phyloP scores from a whole-genome alignment of 257 asterid species.

The Fraxinus cuspidata region DNA sequence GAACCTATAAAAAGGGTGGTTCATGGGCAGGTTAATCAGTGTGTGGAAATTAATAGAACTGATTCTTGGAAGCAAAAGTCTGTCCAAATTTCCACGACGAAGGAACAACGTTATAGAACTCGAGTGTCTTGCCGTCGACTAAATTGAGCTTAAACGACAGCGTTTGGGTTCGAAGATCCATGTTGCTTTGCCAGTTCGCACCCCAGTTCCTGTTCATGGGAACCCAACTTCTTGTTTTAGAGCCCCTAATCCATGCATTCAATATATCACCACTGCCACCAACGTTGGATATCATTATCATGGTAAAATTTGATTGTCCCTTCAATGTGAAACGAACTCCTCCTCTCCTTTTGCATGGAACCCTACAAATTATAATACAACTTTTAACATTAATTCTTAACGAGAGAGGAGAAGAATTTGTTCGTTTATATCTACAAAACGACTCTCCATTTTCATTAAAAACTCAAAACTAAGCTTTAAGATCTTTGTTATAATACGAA shows the following conservation, averaged over 20 bases:
- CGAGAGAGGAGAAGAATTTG: too few relatives aligned
- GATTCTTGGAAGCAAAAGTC: constrained; percentile 58
- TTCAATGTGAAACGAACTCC: constrained; percentile 69
- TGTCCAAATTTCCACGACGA: constrained; percentile 71
- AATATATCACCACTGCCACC: constrained; percentile 68
- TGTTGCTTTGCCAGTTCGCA: constrained; percentile 61
- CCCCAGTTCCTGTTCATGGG: constrained; percentile 73
- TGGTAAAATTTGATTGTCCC: constrained; percentile 65
- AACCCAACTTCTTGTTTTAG: constrained; percentile 49
- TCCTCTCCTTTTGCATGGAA: constrained; percentile 59
- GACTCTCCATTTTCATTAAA: too few relatives aligned
- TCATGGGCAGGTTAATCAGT: constrained; percentile 9
- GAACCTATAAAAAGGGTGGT: constrained; percentile 19
- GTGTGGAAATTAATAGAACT: constrained; percentile 29
- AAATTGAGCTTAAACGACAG: constrained; percentile 54
- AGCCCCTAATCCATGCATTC: constrained; percentile 54
- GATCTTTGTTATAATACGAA: too few relatives aligned
- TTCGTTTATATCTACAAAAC: too few relatives aligned
- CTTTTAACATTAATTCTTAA: not conserved
- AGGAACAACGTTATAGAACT: constrained; percentile 57
- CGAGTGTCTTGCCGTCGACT: constrained; percentile 39
- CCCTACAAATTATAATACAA: constrained; percentile 34
- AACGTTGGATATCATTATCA: constrained; percentile 66
- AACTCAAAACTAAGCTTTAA: not conserved
- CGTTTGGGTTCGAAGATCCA: constrained; percentile 51